Evolutionary conservation across 2,329 filamentous ascomycete species (phyloP).

Genomic region (Pseudogymnoascus sp.): DNA sequence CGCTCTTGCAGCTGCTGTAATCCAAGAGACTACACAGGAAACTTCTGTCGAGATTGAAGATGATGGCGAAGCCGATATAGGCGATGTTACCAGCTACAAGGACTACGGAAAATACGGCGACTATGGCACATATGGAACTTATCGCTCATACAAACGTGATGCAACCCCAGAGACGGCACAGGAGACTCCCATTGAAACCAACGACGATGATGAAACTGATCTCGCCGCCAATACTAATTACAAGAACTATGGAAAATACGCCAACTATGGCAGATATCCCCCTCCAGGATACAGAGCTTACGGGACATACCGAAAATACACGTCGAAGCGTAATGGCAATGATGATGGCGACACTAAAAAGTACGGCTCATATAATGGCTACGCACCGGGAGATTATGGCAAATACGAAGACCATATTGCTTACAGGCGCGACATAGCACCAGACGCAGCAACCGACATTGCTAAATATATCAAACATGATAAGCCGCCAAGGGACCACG

Average conservation of each 20-base stretch:
- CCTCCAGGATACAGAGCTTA: not conserved
- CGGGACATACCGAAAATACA: not conserved
- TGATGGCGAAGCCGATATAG: not conserved
- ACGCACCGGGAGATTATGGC: not conserved
- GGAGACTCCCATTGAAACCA: not conserved
- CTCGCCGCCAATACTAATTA: not conserved
- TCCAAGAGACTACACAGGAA: not conserved
- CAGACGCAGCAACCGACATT: not conserved
- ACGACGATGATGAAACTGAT: not conserved
- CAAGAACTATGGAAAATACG: not conserved
- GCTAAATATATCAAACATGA: not conserved
- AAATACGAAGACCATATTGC: not conserved
- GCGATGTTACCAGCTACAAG: not conserved
- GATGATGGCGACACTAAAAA: not conserved
- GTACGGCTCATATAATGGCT: not conserved
- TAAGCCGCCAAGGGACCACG: not conserved
- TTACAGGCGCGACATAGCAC: not conserved
- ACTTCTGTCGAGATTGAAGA: not conserved
- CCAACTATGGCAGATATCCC: not conserved
- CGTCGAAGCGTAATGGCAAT: not conserved
- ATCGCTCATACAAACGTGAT: not conserved
- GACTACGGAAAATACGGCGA: not conserved
- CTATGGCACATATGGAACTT: not conserved
- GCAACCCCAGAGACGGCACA: not conserved
- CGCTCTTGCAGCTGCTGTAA: not conserved